A percentile compares a stretch with the other conserved stretches of the same genome.
These are phyloP conservation scores for Coleophoma crateriformis DNA, from an alignment of 2,329 filamentous ascomycete species.

Conservation along the genomic window DNA sequence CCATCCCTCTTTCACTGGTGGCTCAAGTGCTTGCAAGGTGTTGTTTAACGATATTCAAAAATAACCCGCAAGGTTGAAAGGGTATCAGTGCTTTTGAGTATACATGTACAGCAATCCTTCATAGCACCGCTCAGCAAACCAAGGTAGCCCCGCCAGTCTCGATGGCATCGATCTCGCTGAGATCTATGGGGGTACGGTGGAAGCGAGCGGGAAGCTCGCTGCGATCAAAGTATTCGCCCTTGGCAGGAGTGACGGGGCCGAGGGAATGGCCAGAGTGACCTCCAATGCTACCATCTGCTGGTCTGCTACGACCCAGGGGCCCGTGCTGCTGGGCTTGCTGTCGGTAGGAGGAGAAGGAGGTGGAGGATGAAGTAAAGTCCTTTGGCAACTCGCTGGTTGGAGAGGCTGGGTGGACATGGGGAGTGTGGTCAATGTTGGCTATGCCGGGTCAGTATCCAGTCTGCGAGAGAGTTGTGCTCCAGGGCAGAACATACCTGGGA, in stretches of 20 bases:
- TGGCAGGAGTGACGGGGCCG: constrained; percentile 63
- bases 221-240: constrained; percentile 82
- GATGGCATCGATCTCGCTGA: constrained; percentile 89
- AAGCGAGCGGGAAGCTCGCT: constrained; percentile 83
- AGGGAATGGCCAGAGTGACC: constrained; percentile 54
- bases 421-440: constrained; percentile 53
- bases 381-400: constrained; percentile 46
- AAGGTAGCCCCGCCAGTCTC: constrained; percentile 84
- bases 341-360: constrained; percentile 53
- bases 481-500: constrained; percentile 26
- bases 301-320: constrained; percentile 35
- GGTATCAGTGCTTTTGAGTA: constrained; percentile 11
- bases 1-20: no score
- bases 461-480: not conserved
- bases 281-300: constrained; percentile 17
- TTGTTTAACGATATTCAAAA: not conserved
- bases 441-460: constrained; percentile 4
- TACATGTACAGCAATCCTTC: not conserved
- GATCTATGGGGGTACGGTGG: constrained; percentile 65
- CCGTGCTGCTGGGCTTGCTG: constrained; percentile 55
- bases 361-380: constrained; percentile 40
- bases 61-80: constrained; percentile 6
- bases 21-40: no score
- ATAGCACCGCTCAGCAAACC: constrained; percentile 26
- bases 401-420: constrained; percentile 50